Conservation (phyloP, 257 asterid genomes). For the Plectranthus barbatus region DNA sequence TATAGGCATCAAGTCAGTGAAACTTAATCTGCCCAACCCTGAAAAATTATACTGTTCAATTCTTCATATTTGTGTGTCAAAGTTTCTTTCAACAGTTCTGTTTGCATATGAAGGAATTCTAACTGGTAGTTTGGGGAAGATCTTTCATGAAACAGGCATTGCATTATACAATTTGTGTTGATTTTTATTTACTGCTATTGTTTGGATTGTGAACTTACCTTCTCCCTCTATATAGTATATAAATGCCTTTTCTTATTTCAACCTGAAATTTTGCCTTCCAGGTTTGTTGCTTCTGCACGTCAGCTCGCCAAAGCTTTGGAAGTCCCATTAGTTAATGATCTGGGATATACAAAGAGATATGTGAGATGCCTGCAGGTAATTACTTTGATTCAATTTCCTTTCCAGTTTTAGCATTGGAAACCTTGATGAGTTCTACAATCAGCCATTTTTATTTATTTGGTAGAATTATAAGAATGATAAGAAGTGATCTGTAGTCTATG, state of each 20-base stretch:
- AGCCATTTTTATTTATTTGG: not conserved
- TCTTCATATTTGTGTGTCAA: not conserved
- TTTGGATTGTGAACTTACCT: not conserved
- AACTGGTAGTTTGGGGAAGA: not conserved
- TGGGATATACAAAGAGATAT: conserved; percentile 94
- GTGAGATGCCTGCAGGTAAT: conserved; percentile 95
- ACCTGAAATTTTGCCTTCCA: conserved; percentile 19
- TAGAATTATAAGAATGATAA: not conserved
- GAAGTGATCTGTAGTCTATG: not conserved
- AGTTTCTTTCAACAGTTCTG: not conserved
- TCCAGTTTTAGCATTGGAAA: not conserved
- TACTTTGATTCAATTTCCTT: not conserved
- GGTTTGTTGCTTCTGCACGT: conserved; percentile 98
- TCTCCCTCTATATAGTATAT: not conserved
- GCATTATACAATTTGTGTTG: not conserved
- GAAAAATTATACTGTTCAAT: not conserved
- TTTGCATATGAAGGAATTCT: not conserved
- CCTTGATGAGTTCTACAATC: not conserved
- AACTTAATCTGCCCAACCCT: not conserved
- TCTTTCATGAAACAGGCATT: not conserved
- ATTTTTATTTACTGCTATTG: not conserved
- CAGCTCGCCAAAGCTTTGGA: conserved; percentile 96
- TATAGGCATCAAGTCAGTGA: too few species aligned
- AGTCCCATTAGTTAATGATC: conserved; percentile 90
- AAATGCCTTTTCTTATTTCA: not conserved